phyloP scores from a whole-genome alignment of 768 basidiomycete genomes.

The Pluteus cervinus region DNA sequence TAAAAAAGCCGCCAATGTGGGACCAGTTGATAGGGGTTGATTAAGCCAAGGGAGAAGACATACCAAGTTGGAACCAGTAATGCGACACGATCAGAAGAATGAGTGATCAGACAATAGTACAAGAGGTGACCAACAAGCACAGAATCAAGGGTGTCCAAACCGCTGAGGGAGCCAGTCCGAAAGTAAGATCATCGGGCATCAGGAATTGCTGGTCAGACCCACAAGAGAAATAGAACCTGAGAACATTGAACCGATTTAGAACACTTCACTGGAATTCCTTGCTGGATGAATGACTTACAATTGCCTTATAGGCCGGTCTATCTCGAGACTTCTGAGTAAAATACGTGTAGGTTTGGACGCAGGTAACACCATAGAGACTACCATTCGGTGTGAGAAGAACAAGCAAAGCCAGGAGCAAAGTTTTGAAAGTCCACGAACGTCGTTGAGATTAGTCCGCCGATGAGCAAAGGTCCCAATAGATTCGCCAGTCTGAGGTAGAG shows the following conservation, averaged over 20 bases:
- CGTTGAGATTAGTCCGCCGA: no score
- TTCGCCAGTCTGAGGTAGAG: no score
- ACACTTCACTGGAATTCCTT: neutral
- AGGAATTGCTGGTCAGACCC: neutral
- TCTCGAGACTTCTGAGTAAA: conserved; percentile 33
- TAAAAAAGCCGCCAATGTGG: neutral
- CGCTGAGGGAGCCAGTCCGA: conserved; percentile 28
- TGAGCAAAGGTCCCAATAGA: no score
- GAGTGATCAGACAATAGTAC: conserved; percentile 52
- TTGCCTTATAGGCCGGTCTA: conserved; percentile 6
- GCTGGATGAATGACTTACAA: neutral
- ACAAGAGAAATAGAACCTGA: no score
- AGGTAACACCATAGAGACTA: conserved; percentile 56
- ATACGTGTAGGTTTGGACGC: conserved; percentile 47
- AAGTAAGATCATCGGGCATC: conserved; percentile 4
- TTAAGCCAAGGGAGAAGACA: no score
- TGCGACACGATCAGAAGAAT: conserved; percentile 43
- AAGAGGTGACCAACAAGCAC: conserved; percentile 46
- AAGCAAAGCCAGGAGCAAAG: no score
- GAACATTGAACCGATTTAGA: neutral
- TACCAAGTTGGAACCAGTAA: conserved; percentile 44
- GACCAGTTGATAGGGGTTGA: no score
- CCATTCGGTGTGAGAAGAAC: no score
- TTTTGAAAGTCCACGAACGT: no score
- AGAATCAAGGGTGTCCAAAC: conserved; percentile 52